Conservation (phyloP, 1,139 yeast genomes). For the Magnusiomyces tetraspermus region DNA sequence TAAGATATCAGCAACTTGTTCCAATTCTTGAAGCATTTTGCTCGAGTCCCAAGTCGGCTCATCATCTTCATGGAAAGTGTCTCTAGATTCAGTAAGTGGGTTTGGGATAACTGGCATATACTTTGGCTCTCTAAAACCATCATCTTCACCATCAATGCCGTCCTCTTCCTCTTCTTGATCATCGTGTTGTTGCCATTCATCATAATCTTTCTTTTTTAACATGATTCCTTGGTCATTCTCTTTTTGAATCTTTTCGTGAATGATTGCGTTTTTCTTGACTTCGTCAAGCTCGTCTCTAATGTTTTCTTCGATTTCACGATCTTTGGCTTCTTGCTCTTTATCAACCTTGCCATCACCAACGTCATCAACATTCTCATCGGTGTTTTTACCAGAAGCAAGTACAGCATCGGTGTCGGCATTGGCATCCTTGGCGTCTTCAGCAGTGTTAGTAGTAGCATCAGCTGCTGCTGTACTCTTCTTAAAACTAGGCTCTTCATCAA, state of each 20-base stretch:
- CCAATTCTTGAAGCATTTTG: not conserved
- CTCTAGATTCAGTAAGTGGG: conserved; percentile 2
- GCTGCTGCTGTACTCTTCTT: too few species aligned
- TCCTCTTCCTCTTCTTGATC: conserved; percentile 10
- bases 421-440: not conserved
- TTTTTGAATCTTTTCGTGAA: not conserved
- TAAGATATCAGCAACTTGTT: not conserved
- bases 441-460: too few species aligned
- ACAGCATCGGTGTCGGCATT: not conserved
- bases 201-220: too few species aligned
- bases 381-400: too few species aligned
- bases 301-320: too few species aligned
- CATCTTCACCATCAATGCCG: conserved; percentile 14
- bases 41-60: too few species aligned
- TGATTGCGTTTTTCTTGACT: not conserved
- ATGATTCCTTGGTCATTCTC: not conserved
- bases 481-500: too few species aligned
- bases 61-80: not conserved
- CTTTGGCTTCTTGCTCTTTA: not conserved
- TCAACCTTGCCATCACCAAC: not conserved
- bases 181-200: too few species aligned
- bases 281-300: not conserved
- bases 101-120: conserved; percentile 16
- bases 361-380: too few species aligned
- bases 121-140: conserved; percentile 9